Conservation (phyloP, 305 asterid genomes). For the Salvia sclarea region DNA sequence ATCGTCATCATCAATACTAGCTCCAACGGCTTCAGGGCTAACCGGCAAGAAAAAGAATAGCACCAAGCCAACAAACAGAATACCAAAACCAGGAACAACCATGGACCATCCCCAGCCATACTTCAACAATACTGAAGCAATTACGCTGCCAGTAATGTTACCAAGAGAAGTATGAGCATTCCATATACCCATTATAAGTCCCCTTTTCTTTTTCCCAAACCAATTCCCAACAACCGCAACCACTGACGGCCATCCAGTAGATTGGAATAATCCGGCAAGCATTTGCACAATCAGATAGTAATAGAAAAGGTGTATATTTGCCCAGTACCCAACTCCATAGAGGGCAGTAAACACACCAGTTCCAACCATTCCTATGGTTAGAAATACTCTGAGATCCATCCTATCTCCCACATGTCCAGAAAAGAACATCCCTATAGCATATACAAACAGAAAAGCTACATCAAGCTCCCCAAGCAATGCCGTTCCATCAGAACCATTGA, state of each 20-base stretch:
- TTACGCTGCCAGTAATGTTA: slow-evolving; percentile 75
- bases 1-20: slow-evolving; percentile 45
- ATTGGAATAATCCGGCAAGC: slow-evolving; percentile 89
- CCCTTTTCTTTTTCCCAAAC: slow-evolving; percentile 88
- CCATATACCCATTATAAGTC: slow-evolving; percentile 98
- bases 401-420: slow-evolving; percentile 94
- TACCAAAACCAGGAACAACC: slow-evolving; percentile 78
- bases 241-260: slow-evolving; percentile 99
- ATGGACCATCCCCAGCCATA: slow-evolving; percentile 98
- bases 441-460: slow-evolving; percentile 81
- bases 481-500: slow-evolving; percentile 71
- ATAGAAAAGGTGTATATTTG: slow-evolving; percentile 59
- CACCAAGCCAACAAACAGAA: slow-evolving; percentile 56
- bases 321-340: slow-evolving; percentile 88
- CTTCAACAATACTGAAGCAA: slow-evolving; percentile 69
- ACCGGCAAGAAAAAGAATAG: slow-evolving; percentile 73
- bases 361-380: slow-evolving; percentile 88
- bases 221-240: slow-evolving; percentile 91
- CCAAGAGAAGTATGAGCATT: slow-evolving; percentile 95
- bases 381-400: slow-evolving; percentile 72
- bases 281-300: slow-evolving; percentile 77
- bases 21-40: slow-evolving; percentile 68
- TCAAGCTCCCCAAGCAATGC: slow-evolving; percentile 80
- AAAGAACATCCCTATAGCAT: slow-evolving; percentile 83
- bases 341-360: slow-evolving; percentile 84